Percentiles rank a stretch among this genome's conserved stretches.
phyloP scores from a whole-genome alignment of 768 basidiomycete genomes.

The Hemileccinum rubropunctum region DNA sequence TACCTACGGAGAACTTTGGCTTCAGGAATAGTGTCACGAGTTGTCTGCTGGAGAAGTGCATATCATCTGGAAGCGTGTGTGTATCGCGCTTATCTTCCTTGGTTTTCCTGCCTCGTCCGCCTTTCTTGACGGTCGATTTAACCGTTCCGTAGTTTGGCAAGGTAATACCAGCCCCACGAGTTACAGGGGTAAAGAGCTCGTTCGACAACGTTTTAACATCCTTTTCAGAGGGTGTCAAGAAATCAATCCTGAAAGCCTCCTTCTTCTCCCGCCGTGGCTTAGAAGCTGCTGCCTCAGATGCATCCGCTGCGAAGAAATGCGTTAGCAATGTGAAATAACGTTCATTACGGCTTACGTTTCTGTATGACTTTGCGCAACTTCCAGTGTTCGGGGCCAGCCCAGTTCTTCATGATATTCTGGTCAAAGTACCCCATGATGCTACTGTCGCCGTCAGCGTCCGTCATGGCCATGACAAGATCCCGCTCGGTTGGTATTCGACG shows the following conservation, averaged over 20 bases:
- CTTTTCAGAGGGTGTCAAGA: slow-evolving; percentile 58
- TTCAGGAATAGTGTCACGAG: slow-evolving; percentile 93
- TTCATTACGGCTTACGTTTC: slow-evolving; percentile 51
- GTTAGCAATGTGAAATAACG: not conserved
- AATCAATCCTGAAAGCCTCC: slow-evolving; percentile 81
- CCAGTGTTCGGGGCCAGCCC: slow-evolving; percentile 99
- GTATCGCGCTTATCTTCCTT: slow-evolving; percentile 65
- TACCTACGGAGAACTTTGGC: slow-evolving; percentile 86
- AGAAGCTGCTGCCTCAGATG: slow-evolving; percentile 47
- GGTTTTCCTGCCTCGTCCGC: slow-evolving; percentile 45
- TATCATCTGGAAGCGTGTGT: slow-evolving; percentile 89
- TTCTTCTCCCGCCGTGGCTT: slow-evolving; percentile 70
- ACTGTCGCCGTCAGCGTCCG: slow-evolving; percentile 55
- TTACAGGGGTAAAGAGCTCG: slow-evolving; percentile 75
- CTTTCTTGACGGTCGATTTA: slow-evolving; percentile 27
- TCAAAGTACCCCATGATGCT: slow-evolving; percentile 88
- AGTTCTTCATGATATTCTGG: slow-evolving; percentile 81
- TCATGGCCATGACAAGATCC: slow-evolving; percentile 86
- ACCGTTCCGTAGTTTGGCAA: slow-evolving; percentile 51
- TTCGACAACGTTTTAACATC: slow-evolving; percentile 59
- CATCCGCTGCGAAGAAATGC: slow-evolving; percentile 38
- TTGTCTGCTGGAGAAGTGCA: slow-evolving; percentile 92
- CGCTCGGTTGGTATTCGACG: slow-evolving; percentile 70
- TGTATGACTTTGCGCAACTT: slow-evolving; percentile 82
- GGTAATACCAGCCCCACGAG: slow-evolving; percentile 67